Conservation (phyloP, 768 basidiomycete species). For the Termitomyces sp. region DNA sequence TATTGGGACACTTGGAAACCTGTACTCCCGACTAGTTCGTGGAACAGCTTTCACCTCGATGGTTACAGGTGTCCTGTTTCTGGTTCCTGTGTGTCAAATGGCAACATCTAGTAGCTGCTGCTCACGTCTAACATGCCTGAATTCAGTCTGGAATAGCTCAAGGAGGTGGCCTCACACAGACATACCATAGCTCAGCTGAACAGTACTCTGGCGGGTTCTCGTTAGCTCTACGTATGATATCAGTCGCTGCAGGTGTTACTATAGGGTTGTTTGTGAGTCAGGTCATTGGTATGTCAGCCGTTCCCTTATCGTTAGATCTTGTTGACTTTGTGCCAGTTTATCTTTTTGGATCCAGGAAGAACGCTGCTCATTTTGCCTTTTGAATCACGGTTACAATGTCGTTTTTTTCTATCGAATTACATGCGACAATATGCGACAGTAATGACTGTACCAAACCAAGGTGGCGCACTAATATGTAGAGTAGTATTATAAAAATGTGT, state of each 20-base stretch:
- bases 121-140: constrained; percentile 1
- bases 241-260: constrained; percentile 80
- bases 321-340: constrained; percentile 39
- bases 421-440: constrained; percentile 5
- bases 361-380: constrained; percentile 71
- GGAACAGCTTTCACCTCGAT: constrained; percentile 87
- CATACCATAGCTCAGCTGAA: constrained; percentile 53
- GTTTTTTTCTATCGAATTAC: neutral
- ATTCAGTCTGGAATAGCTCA: constrained; percentile 68
- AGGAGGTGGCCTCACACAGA: constrained; percentile 63
- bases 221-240: constrained; percentile 77
- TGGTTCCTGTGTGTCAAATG: constrained; percentile 66
- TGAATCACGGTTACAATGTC: constrained; percentile 24
- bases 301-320: neutral
- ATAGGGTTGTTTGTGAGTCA: constrained; percentile 82
- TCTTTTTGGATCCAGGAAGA: constrained; percentile 67
- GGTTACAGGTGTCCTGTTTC: constrained; percentile 90
- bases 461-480: constrained; percentile 15
- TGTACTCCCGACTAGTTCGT: constrained; percentile 69
- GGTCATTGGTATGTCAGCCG: constrained; percentile 38
- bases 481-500: constrained; percentile 23
- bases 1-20: constrained; percentile 73
- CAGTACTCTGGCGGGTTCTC: constrained; percentile 76
- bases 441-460: constrained; percentile 15
- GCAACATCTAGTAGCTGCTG: neutral